Percentiles rank a stretch among this genome's conserved stretches.
Conservation (phyloP, 805 yeast species). For the Blastobotrys americana region DNA sequence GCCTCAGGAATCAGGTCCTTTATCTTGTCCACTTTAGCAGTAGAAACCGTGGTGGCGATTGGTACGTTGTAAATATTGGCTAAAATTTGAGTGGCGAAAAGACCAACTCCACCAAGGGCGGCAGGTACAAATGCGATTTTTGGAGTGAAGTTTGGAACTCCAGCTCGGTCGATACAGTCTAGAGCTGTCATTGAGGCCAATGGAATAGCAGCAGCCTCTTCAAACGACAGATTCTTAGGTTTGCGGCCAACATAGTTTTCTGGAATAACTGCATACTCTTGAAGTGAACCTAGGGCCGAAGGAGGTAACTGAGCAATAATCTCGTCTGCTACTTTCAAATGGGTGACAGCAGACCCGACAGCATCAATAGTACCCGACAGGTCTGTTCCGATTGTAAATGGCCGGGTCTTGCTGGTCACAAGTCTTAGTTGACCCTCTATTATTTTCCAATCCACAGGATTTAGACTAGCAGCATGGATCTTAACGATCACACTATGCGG, state of each 20-base stretch:
- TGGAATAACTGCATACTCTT: constrained; percentile 14
- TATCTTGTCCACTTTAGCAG: constrained; percentile 14
- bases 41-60: constrained; percentile 20
- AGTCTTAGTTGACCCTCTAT: constrained; percentile 12
- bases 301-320: constrained; percentile 11
- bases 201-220: constrained; percentile 20
- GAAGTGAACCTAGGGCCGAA: constrained; percentile 14
- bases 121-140: constrained; percentile 18
- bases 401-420: constrained; percentile 9
- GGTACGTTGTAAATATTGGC: constrained; percentile 19
- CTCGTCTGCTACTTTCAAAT: constrained; percentile 20
- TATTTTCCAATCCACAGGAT: constrained; percentile 22
- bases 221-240: constrained; percentile 18
- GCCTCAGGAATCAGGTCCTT: constrained; percentile 17
- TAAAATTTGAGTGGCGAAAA: constrained; percentile 18
- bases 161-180: constrained; percentile 11
- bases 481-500: constrained; percentile 15
- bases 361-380: constrained; percentile 23
- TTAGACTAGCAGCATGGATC: constrained; percentile 20
- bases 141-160: constrained; percentile 1
- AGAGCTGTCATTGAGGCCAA: constrained; percentile 16
- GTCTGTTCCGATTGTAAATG: constrained; percentile 21
- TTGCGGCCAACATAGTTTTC: constrained; percentile 10
- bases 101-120: constrained; percentile 17
- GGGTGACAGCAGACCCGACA: constrained; percentile 18